A percentile compares a stretch with the other conserved stretches of the same genome.
Conservation (phyloP, 192 early-diverging fungal species). For the Backusella tuberculispora region DNA sequence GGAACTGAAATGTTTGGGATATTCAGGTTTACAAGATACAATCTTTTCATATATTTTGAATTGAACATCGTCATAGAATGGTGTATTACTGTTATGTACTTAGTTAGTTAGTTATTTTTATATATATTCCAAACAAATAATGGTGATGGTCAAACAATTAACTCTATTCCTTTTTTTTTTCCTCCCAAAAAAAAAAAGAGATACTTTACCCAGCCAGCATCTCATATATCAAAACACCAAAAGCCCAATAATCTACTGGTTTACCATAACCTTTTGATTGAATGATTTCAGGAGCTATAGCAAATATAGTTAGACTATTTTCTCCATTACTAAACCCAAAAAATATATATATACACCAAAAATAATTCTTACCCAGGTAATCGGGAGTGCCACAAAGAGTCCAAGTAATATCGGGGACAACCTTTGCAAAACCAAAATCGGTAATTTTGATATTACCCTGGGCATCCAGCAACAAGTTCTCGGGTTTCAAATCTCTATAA, state of each 20-base stretch:
- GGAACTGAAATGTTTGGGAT: conserved; percentile 72
- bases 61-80: conserved; percentile 86
- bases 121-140: neutral
- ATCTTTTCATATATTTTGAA: conserved; percentile 92
- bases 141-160: too few relatives aligned
- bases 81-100: conserved; percentile 62
- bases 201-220: conserved; percentile 62
- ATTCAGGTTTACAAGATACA: conserved; percentile 69
- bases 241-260: conserved; percentile 94
- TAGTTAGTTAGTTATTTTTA: conserved; percentile 33
- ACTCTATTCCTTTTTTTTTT: neutral
- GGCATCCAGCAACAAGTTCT: conserved; percentile 84
- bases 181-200: too few relatives aligned
- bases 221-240: conserved; percentile 92
- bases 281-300: conserved; percentile 86
- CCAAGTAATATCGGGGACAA: conserved; percentile 47
- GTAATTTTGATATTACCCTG: conserved; percentile 93
- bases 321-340: neutral
- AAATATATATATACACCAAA: neutral
- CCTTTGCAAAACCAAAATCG: conserved; percentile 89
- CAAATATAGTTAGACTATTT: conserved; percentile 34
- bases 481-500: conserved; percentile 82
- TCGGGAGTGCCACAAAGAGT: conserved; percentile 87
- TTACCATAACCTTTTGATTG: conserved; percentile 82
- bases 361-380: conserved; percentile 8